Conservation (phyloP, 306 rosid species). For the Castanea sativa region DNA sequence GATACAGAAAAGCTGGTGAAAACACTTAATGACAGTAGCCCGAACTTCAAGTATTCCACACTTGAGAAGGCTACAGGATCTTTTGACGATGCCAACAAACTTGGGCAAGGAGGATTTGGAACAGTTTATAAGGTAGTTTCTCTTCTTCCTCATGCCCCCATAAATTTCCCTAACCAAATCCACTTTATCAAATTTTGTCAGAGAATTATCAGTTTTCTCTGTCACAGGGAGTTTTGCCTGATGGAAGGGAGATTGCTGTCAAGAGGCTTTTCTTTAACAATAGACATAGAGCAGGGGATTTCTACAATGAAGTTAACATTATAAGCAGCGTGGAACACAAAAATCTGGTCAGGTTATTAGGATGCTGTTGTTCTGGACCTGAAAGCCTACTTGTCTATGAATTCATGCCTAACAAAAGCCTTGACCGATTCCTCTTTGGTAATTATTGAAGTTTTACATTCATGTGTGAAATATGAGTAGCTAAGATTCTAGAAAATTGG, state of each 20-base stretch:
- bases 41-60: constrained; percentile 85
- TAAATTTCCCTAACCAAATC: constrained; percentile 3
- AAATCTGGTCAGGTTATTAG: constrained; percentile 76
- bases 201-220: background rate
- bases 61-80: constrained; percentile 83
- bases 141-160: constrained; percentile 17
- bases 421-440: constrained; percentile 86
- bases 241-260: constrained; percentile 94
- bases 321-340: constrained; percentile 86
- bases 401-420: constrained; percentile 77
- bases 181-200: constrained; percentile 4
- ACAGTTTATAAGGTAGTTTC: constrained; percentile 76
- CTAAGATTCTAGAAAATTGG: background rate
- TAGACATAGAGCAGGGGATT: constrained; percentile 78
- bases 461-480: background rate
- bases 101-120: constrained; percentile 98
- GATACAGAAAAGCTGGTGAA: constrained; percentile 65
- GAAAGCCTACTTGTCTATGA: constrained; percentile 95
- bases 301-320: constrained; percentile 88
- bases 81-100: constrained; percentile 59
- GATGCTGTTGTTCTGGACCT: constrained; percentile 94
- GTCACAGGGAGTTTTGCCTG: constrained; percentile 63
- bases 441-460: constrained; percentile 11
- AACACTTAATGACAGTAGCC: constrained; percentile 65
- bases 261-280: constrained; percentile 86